Percentiles rank a stretch among this genome's conserved stretches.
phyloP scores from a whole-genome alignment of 371 early-diverging fungal species.

The Saksenaea oblongispora region DNA sequence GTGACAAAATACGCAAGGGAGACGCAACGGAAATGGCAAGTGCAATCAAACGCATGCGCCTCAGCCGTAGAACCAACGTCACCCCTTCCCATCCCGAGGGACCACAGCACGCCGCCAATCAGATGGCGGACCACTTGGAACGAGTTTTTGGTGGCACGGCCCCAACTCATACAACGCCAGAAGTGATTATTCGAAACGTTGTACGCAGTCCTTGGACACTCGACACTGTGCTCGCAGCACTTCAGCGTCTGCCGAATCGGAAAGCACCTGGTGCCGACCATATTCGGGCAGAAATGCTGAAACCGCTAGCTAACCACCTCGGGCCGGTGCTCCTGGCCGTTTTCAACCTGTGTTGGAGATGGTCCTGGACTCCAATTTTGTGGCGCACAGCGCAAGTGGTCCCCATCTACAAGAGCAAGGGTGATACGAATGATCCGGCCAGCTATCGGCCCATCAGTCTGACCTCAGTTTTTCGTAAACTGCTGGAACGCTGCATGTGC shows the following conservation, averaged over 20 bases:
- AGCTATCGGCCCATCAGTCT: slow-evolving; percentile 4
- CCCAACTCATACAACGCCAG: not conserved
- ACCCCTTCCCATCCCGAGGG: slow-evolving; percentile 1
- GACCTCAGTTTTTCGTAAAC: no score
- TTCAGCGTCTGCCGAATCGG: not conserved
- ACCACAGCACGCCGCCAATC: not conserved
- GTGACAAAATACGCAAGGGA: not conserved
- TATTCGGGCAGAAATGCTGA: slow-evolving; percentile 26
- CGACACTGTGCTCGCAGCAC: not conserved
- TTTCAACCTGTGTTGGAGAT: slow-evolving; percentile 23
- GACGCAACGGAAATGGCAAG: not conserved
- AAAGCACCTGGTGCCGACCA: slow-evolving; percentile 29
- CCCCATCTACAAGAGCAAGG: slow-evolving; percentile 26
- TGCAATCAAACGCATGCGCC: slow-evolving; percentile 1
- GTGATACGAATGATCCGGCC: not conserved
- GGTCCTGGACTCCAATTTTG: slow-evolving; percentile 14
- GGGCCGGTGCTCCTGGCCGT: not conserved
- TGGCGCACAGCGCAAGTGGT: no score
- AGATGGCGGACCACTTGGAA: not conserved
- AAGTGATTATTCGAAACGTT: not conserved
- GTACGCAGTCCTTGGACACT: not conserved
- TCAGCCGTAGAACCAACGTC: not conserved
- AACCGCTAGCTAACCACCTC: slow-evolving; percentile 4
- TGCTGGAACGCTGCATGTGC: no score
- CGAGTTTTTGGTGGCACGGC: not conserved